Base-by-base conservation (phyloP, 768 basidiomycete species). In the Psilocybe azurescens region DNA sequence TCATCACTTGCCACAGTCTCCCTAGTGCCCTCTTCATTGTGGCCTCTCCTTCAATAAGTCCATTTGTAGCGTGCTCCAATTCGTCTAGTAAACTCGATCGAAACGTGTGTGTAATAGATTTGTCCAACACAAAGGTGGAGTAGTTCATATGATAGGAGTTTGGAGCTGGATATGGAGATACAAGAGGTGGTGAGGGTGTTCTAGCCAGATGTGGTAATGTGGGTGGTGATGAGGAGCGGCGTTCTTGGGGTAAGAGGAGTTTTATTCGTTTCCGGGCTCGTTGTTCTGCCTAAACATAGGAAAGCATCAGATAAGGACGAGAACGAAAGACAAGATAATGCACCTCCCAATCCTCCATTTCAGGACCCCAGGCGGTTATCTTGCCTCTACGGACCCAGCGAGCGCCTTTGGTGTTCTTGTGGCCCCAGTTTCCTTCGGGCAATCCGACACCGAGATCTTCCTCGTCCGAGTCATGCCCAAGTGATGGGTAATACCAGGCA, bases 341-440 rank as follows among this genome's bases (percentile, higher is more conserved):
- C 69, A 91, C 93, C 86, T 94, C 92, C 89, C 91, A 93, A 61
- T 94, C 92, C 38, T 92, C 92, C 79, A 88, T 86, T 52, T 85
- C 83, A 20, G 93, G 92, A 30, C 91, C 92, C 94, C 94, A 95
- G 13, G 88, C 80, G 30, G 86, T 85, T 61, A 94, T 86, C 75
- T 95, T 95, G 50, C 93, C 91, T 71, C 82, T 85, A 16, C 93
- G 85, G 53, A 91, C 82, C 93, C 93, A 95, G 70, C 93, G 82
- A 18, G 91, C 86, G n/a, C 87, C 88, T 71, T 86, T 87, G 60
- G 81, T 75, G 9, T 82, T 84, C 76, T 95, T 95, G 61, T 87
- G 85, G 2, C 94, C 94, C 92, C 94, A 95, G 67, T 95, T 95
- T 38, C 94, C 90, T 48, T 81, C 78, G 11, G 79, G 79, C 44